A percentile compares a stretch with the other conserved stretches of the same genome.
phyloP scores from a whole-genome alignment of 306 rosid species.

The Pterocarpus macrocarpus region DNA sequence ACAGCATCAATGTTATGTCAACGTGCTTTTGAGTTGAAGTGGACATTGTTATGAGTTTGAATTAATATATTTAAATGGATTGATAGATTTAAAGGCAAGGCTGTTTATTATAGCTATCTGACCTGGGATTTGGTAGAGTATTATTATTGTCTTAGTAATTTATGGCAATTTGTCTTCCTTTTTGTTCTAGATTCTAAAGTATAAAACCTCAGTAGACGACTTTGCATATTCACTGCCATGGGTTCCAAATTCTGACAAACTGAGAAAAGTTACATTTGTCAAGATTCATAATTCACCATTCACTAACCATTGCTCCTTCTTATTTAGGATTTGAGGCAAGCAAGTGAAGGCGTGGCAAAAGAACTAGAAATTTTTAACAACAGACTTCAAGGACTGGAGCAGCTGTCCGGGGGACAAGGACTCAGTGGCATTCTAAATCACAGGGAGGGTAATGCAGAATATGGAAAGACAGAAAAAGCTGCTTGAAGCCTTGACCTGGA shows the following conservation, averaged over 20 bases:
- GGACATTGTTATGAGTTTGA: no score
- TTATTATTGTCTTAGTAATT: not conserved
- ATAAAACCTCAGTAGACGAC: not conserved
- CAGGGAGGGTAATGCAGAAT: constrained; percentile 55
- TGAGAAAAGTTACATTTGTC: constrained; percentile 32
- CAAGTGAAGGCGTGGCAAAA: constrained; percentile 66
- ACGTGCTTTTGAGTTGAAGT: no score
- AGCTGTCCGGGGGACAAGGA: constrained; percentile 76
- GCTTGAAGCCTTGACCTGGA: constrained; percentile 59
- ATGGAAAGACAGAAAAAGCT: constrained; percentile 57
- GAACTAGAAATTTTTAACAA: constrained; percentile 69
- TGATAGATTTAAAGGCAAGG: no score
- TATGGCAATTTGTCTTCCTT: not conserved
- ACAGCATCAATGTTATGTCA: no score
- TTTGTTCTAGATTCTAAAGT: not conserved
- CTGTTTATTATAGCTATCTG: no score
- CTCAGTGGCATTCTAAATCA: constrained; percentile 72
- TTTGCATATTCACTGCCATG: constrained; percentile 3
- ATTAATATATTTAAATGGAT: no score
- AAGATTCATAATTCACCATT: constrained; percentile 13
- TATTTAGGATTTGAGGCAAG: constrained; percentile 71
- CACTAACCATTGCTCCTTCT: constrained; percentile 29
- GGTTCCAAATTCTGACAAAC: constrained; percentile 37
- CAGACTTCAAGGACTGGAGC: constrained; percentile 79
- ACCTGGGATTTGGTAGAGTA: no score